These are phyloP conservation scores for Rhizophagus prolifer DNA, from an alignment of 192 early-diverging fungal genomes.

Conservation along the genomic window DNA sequence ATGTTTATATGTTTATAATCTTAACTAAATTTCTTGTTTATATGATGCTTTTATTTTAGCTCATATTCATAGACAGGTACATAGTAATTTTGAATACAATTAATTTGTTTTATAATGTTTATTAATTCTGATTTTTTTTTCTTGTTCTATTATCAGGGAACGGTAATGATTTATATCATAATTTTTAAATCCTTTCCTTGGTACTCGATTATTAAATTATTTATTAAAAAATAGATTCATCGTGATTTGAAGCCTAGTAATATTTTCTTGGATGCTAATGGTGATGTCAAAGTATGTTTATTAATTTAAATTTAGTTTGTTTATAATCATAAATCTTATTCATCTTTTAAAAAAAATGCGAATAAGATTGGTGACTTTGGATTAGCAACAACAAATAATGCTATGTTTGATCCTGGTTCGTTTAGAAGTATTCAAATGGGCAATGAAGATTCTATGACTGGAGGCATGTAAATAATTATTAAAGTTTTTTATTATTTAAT, in stretches of 20 bases:
- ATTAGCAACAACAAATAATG: constrained; percentile 55
- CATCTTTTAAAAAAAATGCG: neutral
- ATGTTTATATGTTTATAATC: neutral
- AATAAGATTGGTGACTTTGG: constrained; percentile 72
- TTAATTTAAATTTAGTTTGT: neutral
- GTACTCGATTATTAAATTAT: neutral
- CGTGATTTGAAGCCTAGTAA: constrained; percentile 90
- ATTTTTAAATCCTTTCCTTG: too few species aligned
- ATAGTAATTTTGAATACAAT: neutral
- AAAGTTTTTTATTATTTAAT: neutral
- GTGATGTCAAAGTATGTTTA: constrained; percentile 45
- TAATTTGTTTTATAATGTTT: neutral
- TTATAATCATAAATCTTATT: neutral
- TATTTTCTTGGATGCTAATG: constrained; percentile 70
- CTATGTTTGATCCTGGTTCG: constrained; percentile 36
- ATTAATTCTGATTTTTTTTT: neutral
- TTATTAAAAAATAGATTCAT: constrained; percentile 57
- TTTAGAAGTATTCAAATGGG: constrained; percentile 34
- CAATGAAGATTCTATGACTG: constrained; percentile 66
- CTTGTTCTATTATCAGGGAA: neutral
- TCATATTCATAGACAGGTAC: constrained; percentile 6
- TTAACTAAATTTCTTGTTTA: neutral
- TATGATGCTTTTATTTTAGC: neutral
- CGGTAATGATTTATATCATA: neutral
- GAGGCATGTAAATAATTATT: constrained; percentile 33